Conservation (phyloP, 331 rosid genomes). For the Cucumis variabilis region DNA sequence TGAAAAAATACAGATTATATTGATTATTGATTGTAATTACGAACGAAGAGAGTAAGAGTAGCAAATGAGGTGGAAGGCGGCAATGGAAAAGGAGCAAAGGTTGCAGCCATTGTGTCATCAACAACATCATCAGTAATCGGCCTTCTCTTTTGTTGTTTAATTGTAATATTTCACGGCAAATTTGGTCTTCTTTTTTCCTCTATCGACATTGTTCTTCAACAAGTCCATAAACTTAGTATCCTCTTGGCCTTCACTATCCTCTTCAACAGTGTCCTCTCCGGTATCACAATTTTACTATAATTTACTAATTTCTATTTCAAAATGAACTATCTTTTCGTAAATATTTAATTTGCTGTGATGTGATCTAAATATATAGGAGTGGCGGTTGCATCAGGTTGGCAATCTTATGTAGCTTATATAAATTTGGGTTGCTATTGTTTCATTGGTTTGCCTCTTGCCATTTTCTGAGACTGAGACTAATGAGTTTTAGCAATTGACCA, state of each 20-base stretch:
- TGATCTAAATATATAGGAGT: background rate
- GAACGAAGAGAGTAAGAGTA: constrained; percentile 37
- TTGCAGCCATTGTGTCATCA: background rate
- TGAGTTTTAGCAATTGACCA: no score
- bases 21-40: background rate
- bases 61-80: background rate
- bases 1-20: no score
- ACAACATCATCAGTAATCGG: background rate
- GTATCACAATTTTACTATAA: background rate
- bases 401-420: constrained; percentile 6
- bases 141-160: background rate
- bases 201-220: background rate
- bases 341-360: no score
- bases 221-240: background rate
- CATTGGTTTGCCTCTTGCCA: background rate
- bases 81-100: constrained; percentile 7
- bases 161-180: background rate
- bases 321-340: no score
- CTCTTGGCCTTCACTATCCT: constrained; percentile 15
- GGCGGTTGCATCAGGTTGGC: background rate
- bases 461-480: background rate
- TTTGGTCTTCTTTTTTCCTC: background rate
- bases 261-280: constrained; percentile 7
- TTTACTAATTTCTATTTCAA: no score
- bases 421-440: constrained; percentile 20